These are phyloP conservation scores for Pseudocercospora pini-densiflorae DNA, from an alignment of 2,329 filamentous ascomycete species.

Conservation along the genomic window DNA sequence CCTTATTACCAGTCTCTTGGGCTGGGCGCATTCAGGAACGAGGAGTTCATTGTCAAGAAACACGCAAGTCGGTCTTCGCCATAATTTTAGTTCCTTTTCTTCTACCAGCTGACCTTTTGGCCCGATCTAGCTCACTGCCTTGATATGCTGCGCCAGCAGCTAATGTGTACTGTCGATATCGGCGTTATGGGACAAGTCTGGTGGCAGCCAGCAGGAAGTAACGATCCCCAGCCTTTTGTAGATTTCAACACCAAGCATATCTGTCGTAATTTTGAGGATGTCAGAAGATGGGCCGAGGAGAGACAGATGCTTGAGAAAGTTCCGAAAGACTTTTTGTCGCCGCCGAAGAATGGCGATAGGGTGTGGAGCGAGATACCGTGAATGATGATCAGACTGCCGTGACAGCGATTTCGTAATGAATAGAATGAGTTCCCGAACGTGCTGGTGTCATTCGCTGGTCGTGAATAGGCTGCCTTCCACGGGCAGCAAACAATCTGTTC, in stretches of 20 bases:
- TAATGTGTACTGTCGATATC: slow-evolving; percentile 67
- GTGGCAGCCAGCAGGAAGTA: slow-evolving; percentile 46
- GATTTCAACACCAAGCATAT: slow-evolving; percentile 66
- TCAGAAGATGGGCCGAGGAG: slow-evolving; percentile 59
- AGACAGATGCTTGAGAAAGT: slow-evolving; percentile 53
- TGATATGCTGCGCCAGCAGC: slow-evolving; percentile 64
- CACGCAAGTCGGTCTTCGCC: slow-evolving; percentile 45
- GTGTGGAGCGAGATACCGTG: not conserved
- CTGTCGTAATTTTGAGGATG: slow-evolving; percentile 61
- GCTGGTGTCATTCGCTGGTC: not conserved
- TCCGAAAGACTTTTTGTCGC: not conserved
- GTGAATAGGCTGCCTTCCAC: not conserved
- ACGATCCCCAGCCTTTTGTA: slow-evolving; percentile 55
- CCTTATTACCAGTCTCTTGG: slow-evolving; percentile 59
- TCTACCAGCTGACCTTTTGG: not conserved
- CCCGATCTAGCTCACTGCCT: slow-evolving; percentile 58
- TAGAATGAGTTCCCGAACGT: too few relatives aligned
- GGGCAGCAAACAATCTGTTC: not conserved
- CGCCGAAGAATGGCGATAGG: not conserved
- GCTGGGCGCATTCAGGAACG: slow-evolving; percentile 51
- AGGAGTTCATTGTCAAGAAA: slow-evolving; percentile 56
- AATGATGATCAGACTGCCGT: not conserved
- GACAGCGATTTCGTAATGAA: not conserved
- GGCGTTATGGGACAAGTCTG: slow-evolving; percentile 66
- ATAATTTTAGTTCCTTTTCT: not conserved